phyloP scores from a whole-genome alignment of 768 basidiomycete species.

The Serendipita sp. region DNA sequence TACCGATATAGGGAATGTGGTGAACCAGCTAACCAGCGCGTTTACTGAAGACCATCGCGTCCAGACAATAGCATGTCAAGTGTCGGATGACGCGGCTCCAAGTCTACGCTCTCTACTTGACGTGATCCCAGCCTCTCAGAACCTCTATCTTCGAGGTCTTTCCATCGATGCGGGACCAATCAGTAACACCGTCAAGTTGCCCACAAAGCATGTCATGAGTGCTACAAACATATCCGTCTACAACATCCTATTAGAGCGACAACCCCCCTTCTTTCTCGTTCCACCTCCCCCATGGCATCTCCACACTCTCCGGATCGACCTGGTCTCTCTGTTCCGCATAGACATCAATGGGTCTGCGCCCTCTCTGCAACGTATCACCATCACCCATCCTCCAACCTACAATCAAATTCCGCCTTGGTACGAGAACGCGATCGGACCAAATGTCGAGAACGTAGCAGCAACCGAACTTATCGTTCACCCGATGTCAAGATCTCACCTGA shows the following conservation, averaged over 20 bases:
- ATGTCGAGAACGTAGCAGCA: neutral
- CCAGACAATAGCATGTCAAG: neutral
- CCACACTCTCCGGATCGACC: neutral
- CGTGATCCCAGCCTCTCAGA: neutral
- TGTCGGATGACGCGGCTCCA: neutral
- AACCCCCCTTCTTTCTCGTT: neutral
- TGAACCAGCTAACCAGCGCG: neutral
- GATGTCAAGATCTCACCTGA: neutral
- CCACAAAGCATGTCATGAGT: slow-evolving; percentile 2
- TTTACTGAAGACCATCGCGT: neutral
- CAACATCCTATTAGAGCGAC: neutral
- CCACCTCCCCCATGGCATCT: neutral
- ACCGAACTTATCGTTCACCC: neutral
- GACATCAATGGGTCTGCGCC: neutral
- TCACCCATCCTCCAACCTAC: neutral
- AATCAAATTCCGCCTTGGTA: neutral
- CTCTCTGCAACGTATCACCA: neutral
- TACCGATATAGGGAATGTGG: neutral
- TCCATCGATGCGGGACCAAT: neutral
- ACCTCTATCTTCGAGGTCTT: neutral
- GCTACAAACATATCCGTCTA: neutral
- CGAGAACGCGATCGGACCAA: neutral
- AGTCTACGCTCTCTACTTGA: neutral
- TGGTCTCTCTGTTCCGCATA: neutral
- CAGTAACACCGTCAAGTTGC: neutral